Base-by-base conservation (phyloP, 768 basidiomycete species). In the Boletus barrowsii region DNA sequence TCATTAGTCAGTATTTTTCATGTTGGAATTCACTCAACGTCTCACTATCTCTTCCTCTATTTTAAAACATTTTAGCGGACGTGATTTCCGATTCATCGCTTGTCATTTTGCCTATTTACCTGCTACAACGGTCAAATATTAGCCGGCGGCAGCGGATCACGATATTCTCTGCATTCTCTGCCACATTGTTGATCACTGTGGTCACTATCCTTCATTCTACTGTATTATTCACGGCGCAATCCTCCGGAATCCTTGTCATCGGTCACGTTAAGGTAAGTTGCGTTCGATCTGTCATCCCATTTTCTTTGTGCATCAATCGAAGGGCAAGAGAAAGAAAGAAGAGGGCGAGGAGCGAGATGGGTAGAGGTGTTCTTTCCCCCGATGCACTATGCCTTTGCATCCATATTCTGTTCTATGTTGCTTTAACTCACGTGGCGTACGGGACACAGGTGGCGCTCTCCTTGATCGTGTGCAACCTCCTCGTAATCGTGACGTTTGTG, bases 401-500 rank as follows among this genome's bases (percentile, higher is more conserved):
- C 33, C 6, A 35, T 14, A 10, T 14, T 35, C 11, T 14, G 26
- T 29, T 35, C 15, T 11, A 29, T 33, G 3, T 35, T 35, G 33
- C 3, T 24, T 20, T 13, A 6, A 36, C 54, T 55, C 42, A 45
- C 35, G 13, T 36, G 22, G n/a, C 5, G 22, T 29, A 29, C 26
- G 26, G 10, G 26, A 29, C 10, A 55, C 40, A 66, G 67, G 20
- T 57, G 4, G 63, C 69, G 10, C 51, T 69, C 18, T 55, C 64
- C 8, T 35, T 65, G 26, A 49, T 69, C 37, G 51, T 69, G 7
- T 69, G 67, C 54, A 64, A 67, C 26, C 51, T 60, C 11, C 58
- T 68, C 29, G 69, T 69, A 32, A 55, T 69, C 29, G 62, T 67
- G 24, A 22, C 60, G 15, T 69, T 65, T 8, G 15, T 61, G 10